phyloP scores from a whole-genome alignment of 1,139 yeast genomes.

The Lipomyces yarrowii region DNA sequence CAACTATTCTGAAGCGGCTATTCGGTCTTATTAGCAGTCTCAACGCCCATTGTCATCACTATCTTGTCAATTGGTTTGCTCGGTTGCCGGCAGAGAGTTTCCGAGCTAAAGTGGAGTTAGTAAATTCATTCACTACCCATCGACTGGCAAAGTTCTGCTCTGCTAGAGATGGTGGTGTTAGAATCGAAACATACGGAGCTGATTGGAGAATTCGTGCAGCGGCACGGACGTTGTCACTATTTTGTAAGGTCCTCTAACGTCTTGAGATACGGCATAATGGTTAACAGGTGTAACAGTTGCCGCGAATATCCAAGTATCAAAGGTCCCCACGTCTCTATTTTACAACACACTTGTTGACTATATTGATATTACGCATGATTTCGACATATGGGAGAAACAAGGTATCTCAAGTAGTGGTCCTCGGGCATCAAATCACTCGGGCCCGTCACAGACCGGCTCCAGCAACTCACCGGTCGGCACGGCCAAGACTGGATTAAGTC shows the following conservation, averaged over 20 bases:
- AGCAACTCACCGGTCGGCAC: not conserved
- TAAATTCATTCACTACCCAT: slow-evolving; percentile 46
- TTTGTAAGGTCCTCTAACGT: slow-evolving; percentile 39
- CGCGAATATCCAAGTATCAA: slow-evolving; percentile 35
- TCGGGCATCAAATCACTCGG: not conserved
- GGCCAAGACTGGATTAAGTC: not conserved
- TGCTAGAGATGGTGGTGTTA: slow-evolving; percentile 36
- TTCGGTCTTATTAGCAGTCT: slow-evolving; percentile 66
- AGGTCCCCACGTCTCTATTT: slow-evolving; percentile 57
- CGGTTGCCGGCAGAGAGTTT: slow-evolving; percentile 49
- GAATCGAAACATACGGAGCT: slow-evolving; percentile 64
- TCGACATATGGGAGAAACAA: slow-evolving; percentile 72
- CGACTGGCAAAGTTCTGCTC: slow-evolving; percentile 38
- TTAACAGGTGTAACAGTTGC: slow-evolving; percentile 46
- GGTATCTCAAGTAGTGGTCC: slow-evolving; percentile 22
- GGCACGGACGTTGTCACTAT: slow-evolving; percentile 57
- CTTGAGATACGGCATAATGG: slow-evolving; percentile 41
- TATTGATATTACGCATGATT: slow-evolving; percentile 74
- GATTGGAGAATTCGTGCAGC: slow-evolving; percentile 83
- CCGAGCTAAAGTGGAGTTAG: slow-evolving; percentile 40
- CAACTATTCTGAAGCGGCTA: slow-evolving; percentile 60
- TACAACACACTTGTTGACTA: slow-evolving; percentile 84
- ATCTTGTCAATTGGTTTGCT: slow-evolving; percentile 62
- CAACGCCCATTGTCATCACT: slow-evolving; percentile 48
- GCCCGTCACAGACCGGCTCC: not conserved